phyloP scores from a whole-genome alignment of 306 rosid species.

The Gynostemma pentaphyllum region DNA sequence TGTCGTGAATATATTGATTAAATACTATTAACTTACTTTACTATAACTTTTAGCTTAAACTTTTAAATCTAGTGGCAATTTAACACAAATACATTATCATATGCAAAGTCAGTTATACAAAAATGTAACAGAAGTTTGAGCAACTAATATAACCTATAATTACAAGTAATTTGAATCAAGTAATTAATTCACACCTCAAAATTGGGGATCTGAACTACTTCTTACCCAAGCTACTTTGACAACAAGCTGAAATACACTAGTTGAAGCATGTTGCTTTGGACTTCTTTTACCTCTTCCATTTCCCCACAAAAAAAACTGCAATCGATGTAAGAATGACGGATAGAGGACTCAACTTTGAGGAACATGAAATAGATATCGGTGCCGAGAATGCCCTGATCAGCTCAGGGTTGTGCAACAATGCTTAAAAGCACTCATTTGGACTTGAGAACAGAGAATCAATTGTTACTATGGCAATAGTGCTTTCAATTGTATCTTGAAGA shows the following conservation, averaged over 20 bases:
- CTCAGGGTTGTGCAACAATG: neutral
- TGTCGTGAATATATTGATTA: too few species aligned
- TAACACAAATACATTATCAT: too few species aligned
- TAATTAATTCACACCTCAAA: slow-evolving; percentile 5
- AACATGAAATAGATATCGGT: neutral
- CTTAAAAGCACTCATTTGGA: slow-evolving; percentile 8
- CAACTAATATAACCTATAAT: neutral
- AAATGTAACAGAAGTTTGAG: neutral
- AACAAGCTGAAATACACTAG: neutral
- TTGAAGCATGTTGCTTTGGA: neutral
- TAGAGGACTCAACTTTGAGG: neutral
- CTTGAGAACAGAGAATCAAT: neutral
- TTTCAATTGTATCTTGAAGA: slow-evolving; percentile 81
- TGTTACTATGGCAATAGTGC: slow-evolving; percentile 56
- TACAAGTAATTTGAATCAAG: slow-evolving; percentile 1
- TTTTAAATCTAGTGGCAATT: too few species aligned
- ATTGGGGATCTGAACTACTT: slow-evolving; percentile 4
- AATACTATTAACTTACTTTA: too few species aligned
- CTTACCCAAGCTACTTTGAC: neutral
- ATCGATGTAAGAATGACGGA: neutral
- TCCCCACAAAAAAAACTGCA: neutral
- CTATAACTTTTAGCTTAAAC: too few species aligned
- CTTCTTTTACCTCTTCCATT: neutral
- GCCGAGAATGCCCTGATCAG: neutral
- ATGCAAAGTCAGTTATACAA: neutral